phyloP scores from a whole-genome alignment of 805 yeast genomes.

The Starmerella sp. region DNA sequence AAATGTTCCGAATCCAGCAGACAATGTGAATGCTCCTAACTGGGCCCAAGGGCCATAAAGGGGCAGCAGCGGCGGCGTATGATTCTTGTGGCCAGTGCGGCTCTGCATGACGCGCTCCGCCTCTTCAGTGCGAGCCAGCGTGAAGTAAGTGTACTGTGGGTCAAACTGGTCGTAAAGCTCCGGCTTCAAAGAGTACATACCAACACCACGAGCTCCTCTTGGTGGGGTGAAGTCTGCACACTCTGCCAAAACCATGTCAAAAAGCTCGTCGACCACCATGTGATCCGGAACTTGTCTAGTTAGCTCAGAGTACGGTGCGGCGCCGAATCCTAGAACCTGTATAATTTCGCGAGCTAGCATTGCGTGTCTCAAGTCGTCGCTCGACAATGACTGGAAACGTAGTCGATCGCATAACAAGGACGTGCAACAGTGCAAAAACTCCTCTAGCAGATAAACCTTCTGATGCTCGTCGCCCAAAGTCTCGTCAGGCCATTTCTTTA shows the following conservation, averaged over 20 bases:
- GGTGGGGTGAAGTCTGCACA: constrained; percentile 58
- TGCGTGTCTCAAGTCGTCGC: constrained; percentile 37
- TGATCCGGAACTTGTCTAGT: constrained; percentile 65
- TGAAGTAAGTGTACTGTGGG: constrained; percentile 71
- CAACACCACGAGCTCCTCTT: constrained; percentile 43
- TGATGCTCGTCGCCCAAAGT: constrained; percentile 29
- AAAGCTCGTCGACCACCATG: constrained; percentile 56
- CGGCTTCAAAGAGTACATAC: constrained; percentile 57
- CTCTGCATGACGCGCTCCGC: constrained; percentile 42
- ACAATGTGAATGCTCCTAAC: constrained; percentile 24
- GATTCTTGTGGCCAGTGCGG: constrained; percentile 45
- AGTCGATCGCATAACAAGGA: constrained; percentile 57
- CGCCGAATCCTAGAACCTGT: constrained; percentile 70
- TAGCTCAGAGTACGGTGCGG: constrained; percentile 59
- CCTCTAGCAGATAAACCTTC: constrained; percentile 62
- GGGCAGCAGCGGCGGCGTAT: constrained; percentile 41
- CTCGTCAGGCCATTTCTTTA: constrained; percentile 47
- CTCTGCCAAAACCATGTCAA: constrained; percentile 49
- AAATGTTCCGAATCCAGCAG: constrained; percentile 24
- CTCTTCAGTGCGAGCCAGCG: constrained; percentile 71
- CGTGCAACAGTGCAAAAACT: constrained; percentile 57
- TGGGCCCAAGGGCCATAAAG: constrained; percentile 28
- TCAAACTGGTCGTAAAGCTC: constrained; percentile 47
- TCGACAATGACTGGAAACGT: constrained; percentile 41
- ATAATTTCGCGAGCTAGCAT: constrained; percentile 61